Percentiles rank a stretch among this genome's conserved stretches.
These are phyloP conservation scores for Maudiozyma pseudohumilis DNA, from an alignment of 805 yeast species.

Conservation along the genomic window DNA sequence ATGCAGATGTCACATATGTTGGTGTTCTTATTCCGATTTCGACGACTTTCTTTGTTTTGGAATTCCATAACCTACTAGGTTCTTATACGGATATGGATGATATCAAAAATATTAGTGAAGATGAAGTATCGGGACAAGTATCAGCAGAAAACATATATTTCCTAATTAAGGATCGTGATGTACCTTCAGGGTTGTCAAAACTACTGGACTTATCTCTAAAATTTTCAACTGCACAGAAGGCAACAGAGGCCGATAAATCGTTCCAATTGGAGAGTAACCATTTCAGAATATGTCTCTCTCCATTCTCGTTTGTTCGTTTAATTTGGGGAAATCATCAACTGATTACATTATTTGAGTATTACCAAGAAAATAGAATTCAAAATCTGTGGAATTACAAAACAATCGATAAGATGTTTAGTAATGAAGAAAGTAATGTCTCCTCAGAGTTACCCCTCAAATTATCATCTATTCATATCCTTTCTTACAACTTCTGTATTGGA, in stretches of 20 bases:
- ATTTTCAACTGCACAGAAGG: conserved; percentile 33
- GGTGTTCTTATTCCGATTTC: conserved; percentile 25
- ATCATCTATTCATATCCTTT: conserved; percentile 46
- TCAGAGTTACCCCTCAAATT: conserved; percentile 21
- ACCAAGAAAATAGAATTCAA: conserved; percentile 11
- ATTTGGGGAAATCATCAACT: conserved; percentile 25
- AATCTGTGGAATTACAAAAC: conserved; percentile 7
- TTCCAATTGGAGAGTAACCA: conserved; percentile 50
- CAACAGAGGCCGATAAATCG: conserved; percentile 29
- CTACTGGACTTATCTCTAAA: conserved; percentile 39
- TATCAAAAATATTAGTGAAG: not conserved
- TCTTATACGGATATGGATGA: conserved; percentile 12
- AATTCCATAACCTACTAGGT: conserved; percentile 17
- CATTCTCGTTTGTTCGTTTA: conserved; percentile 36
- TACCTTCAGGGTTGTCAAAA: conserved; percentile 33
- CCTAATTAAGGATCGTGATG: conserved; percentile 20
- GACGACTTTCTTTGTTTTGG: conserved; percentile 21
- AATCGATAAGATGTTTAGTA: not conserved
- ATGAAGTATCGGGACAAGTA: conserved; percentile 17
- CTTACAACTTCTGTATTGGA: conserved; percentile 63
- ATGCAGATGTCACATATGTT: conserved; percentile 18
- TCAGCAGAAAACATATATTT: conserved; percentile 24
- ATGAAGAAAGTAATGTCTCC: conserved; percentile 1
- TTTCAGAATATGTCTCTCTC: conserved; percentile 49
- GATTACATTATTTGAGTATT: conserved; percentile 10